These are phyloP conservation scores for Lagenidium giganteum DNA, from an alignment of 352 stramenopile genomes.

Conservation along the genomic window DNA sequence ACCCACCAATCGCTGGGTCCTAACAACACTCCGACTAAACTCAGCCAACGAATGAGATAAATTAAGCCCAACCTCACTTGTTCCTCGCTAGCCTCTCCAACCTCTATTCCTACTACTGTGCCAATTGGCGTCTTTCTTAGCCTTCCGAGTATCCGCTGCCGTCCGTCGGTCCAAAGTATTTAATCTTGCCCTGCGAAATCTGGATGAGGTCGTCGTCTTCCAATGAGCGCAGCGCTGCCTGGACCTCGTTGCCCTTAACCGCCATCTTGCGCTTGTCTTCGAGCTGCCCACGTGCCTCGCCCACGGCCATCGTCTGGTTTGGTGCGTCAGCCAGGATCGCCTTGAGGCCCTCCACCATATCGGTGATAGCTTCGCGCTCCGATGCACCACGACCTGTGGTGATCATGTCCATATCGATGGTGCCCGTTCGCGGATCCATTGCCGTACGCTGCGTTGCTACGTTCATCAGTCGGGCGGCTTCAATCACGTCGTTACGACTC, in stretches of 20 bases:
- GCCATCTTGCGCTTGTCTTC: conserved; percentile 77
- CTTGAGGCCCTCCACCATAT: conserved; percentile 56
- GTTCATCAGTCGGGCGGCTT: conserved; percentile 97
- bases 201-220: conserved; percentile 92
- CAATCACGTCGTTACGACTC: conserved; percentile 83
- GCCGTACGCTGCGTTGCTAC: conserved; percentile 96
- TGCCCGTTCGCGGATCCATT: conserved; percentile 96
- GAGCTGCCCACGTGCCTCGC: conserved; percentile 83
- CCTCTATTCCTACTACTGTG: no score
- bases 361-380: conserved; percentile 78
- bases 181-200: conserved; percentile 86
- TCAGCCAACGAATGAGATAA: no score
- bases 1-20: no score
- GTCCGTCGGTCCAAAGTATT: conserved; percentile 49
- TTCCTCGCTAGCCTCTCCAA: no score
- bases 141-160: neutral
- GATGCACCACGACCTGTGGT: conserved; percentile 90
- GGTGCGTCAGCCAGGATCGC: conserved; percentile 43
- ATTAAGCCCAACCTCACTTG: no score
- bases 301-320: conserved; percentile 73
- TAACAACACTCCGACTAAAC: no score
- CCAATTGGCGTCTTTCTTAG: no score
- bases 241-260: conserved; percentile 83
- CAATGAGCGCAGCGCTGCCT: conserved; percentile 83
- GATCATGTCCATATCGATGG: conserved; percentile 99